Evolutionary conservation across 2,329 filamentous ascomycete species (phyloP), one percentile per base, ranked within the genome.

Genomic region (Parascedosporium putredinis): DNA sequence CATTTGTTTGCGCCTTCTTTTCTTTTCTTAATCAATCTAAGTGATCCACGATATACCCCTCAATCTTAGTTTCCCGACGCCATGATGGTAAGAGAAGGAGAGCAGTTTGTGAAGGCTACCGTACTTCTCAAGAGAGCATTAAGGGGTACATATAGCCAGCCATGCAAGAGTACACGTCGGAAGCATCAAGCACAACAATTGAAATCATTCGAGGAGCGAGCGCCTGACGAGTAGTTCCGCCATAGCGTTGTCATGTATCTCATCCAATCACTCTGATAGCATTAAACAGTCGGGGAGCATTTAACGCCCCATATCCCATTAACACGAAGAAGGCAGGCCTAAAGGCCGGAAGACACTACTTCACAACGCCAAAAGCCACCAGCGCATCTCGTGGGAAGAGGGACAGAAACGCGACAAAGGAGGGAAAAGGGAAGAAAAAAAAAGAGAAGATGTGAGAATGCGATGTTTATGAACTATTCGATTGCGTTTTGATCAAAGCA

Each of bases 391-490:
- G 31, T 29, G 31, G 14, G 18, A 33, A 16, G 18, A 29, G 49
- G 20, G 46, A 40, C 24, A 14, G 47, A 44, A 48, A 53, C 49
- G 44, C 27, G 54, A 57, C 60, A 58, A 57, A 56, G 62, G 56
- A 58, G 51, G 56, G 59, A 53, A 61, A 58, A 57, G 47, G 44
- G 44, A 53, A 53, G 49, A 51, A 54, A 55, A 52, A n/a, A n/a
- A n/a, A n/a, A n/a, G n/a, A n/a, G n/a, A n/a, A n/a, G n/a, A n/a
- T n/a, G 38, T 40, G 47, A 51, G 46, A 63, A 65, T 64, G 63
- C 60, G 61, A 59, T 67, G 64, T 65, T 70, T 66, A 69, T 70
- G 65, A 64, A 74, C 68, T 72, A 67, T 73, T 76, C 74, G 74
- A 73, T 74, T 69, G 75, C 67, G 65, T 69, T 31, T 71, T 69